phyloP scores from a whole-genome alignment of 2,329 filamentous ascomycete species.

The Apiospora koreana region DNA sequence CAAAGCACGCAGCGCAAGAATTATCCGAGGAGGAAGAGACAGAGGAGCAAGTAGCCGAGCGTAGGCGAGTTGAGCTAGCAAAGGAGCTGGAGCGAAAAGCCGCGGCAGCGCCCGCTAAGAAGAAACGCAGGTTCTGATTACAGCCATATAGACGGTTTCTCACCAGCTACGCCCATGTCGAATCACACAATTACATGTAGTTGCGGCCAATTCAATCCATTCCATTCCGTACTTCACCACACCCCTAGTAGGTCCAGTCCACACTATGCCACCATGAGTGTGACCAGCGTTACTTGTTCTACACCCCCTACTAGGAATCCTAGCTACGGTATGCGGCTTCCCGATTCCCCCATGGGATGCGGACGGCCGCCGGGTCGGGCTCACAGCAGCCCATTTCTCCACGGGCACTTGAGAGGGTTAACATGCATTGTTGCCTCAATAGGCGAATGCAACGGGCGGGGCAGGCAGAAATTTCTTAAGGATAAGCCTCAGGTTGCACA shows the following conservation, averaged over 20 bases:
- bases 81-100: slow-evolving; percentile 51
- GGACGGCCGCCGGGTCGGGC: not conserved
- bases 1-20: not conserved
- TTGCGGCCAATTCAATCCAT: not conserved
- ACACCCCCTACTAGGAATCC: not conserved
- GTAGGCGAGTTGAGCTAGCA: slow-evolving; percentile 52
- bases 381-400: not conserved
- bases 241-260: no score
- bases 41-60: slow-evolving; percentile 42
- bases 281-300: not conserved
- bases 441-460: not conserved
- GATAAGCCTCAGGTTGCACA: not conserved
- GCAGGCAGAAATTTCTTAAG: not conserved
- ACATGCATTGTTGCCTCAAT: not conserved
- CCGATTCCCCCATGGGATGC: not conserved
- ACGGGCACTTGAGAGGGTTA: not conserved
- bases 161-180: not conserved
- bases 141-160: not conserved
- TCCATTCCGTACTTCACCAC: not conserved
- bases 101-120: slow-evolving; percentile 51
- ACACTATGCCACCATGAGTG: not conserved
- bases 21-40: slow-evolving; percentile 24
- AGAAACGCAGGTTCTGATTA: slow-evolving; percentile 56
- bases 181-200: not conserved
- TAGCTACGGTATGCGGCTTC: not conserved